A percentile compares a stretch with the other conserved stretches of the same genome.
Conservation (phyloP, 345 rosid genomes). For the Euphorbia lathyris region DNA sequence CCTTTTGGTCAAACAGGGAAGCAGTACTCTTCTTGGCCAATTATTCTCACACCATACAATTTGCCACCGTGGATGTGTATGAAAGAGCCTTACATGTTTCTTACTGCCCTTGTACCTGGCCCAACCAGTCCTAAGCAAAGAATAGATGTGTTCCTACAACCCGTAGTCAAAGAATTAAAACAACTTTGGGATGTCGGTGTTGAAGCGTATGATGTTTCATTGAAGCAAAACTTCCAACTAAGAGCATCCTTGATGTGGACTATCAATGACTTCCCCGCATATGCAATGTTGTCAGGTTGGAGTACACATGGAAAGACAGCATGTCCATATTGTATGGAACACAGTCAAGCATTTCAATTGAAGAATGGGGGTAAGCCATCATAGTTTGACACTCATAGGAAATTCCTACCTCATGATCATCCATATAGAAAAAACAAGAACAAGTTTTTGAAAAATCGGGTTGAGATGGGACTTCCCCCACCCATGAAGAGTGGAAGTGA, state of each 20-base stretch:
- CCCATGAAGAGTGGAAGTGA: no score
- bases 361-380: not conserved
- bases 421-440: no score
- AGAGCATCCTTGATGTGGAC: conserved; percentile 10
- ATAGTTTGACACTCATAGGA: not conserved
- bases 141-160: conserved; percentile 13
- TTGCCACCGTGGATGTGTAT: not conserved
- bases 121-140: not conserved
- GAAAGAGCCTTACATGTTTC: not conserved
- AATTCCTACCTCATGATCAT: no score
- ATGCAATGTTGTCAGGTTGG: conserved; percentile 7
- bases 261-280: conserved; percentile 12
- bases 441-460: no score
- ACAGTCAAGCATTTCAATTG: not conserved
- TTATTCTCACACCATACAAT: not conserved
- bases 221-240: not conserved
- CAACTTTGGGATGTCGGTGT: not conserved
- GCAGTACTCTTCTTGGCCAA: conserved; percentile 4
- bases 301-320: not conserved
- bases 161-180: conserved; percentile 8
- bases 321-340: not conserved
- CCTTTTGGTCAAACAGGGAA: not conserved
- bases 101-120: not conserved
- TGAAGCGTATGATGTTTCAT: not conserved
- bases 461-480: no score